Evolutionary conservation across 2,329 filamentous ascomycete species (phyloP), one percentile per base, ranked within the genome.

Genomic region (Colletotrichum gigasporum): DNA sequence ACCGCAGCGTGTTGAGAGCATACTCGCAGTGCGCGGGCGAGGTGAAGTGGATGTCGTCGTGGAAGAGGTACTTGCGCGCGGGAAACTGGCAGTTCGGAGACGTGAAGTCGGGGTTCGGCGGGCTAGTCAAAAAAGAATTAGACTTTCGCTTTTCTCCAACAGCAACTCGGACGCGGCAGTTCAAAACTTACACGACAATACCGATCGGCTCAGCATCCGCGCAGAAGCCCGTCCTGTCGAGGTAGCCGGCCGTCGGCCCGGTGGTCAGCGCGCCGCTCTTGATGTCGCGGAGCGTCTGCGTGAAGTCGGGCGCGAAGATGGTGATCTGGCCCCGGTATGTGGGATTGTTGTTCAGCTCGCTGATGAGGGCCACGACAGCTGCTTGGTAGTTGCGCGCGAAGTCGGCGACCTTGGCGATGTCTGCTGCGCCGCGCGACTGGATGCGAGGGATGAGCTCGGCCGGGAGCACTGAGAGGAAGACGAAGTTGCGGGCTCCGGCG

Each of bases 61-160:
- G 56, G 35, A 59, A 59, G 7, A 52, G 56, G 35, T 59, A 59
- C 56, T 59, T 59, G 26, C 35, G 35, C 11, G 56, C 35, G 22
- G 24, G n/a, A 11, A 32, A 59, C 7, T 30, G 18, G 35, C 56
- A 42, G 37, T 53, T 44, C 8, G 52, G 37, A 18, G 52, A 55
- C 14, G 26, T 55, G 18, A 30, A 45, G 12, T 55, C 52, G 3
- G 52, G 52, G 7, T 55, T 55, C 1, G 52, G 52, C 12, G 52
- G 39, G 9, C 39, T 45, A 20, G n/a, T n/a, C n/a, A 12, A 16
- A 6, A 24, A 28, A 26, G 14, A 14, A 16, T 20, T 16, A 39
- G 14, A n/a, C n/a, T n/a, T n/a, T n/a, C n/a, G n/a, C n/a, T n/a
- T n/a, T n/a, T n/a, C n/a, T n/a, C n/a, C n/a, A n/a, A n/a, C n/a